Evolutionary conservation across 176 grass and related monocot genomes (phyloP).

Genomic region (Avena insularis): DNA sequence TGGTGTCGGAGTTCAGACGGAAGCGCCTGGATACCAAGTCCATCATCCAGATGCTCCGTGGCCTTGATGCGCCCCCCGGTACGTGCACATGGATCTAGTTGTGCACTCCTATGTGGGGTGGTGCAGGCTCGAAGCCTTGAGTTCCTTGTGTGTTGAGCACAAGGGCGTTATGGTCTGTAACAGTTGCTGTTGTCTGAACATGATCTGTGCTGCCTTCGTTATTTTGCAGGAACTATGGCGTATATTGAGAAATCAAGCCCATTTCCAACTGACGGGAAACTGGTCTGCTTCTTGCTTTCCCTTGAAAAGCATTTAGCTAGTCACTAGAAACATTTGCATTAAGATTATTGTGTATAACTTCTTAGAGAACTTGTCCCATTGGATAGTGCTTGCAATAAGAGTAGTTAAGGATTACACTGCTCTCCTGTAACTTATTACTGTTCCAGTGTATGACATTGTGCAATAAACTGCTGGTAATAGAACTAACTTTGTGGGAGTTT

Average conservation of each 20-base stretch:
- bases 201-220: neutral
- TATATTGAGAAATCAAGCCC: constrained; percentile 95
- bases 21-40: constrained; percentile 92
- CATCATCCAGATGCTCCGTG: constrained; percentile 77
- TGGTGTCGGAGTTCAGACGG: constrained; percentile 70
- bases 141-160: neutral
- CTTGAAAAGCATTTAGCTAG: neutral
- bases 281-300: constrained; percentile 47
- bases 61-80: constrained; percentile 83
- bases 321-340: neutral
- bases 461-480: neutral
- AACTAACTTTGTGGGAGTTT: neutral
- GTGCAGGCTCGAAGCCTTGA: neutral
- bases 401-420: neutral
- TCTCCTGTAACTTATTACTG: neutral
- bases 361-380: neutral
- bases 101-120: constrained; percentile 12
- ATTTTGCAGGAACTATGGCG: constrained; percentile 68
- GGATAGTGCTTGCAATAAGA: neutral
- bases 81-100: constrained; percentile 35
- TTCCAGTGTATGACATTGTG: neutral
- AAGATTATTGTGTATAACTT: neutral
- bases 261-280: constrained; percentile 89
- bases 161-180: neutral
- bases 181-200: constrained; percentile 21